These are phyloP conservation scores for Boletus pseudopeckii DNA, from an alignment of 768 basidiomycete species.

Conservation along the genomic window DNA sequence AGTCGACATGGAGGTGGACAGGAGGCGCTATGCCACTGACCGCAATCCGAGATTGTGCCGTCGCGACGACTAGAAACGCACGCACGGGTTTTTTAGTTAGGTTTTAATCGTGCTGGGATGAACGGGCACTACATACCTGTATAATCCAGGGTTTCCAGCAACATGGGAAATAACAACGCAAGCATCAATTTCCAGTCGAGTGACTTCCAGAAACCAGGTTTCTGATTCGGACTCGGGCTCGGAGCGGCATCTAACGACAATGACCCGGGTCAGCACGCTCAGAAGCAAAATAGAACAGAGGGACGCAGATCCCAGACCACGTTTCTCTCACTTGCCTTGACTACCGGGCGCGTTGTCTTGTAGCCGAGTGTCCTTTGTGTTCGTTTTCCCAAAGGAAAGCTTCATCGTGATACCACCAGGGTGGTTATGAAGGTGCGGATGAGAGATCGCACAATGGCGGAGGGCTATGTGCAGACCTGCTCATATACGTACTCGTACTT, in stretches of 20 bases:
- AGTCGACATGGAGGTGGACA: neutral
- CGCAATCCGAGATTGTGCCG: slow-evolving; percentile 50
- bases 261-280: neutral
- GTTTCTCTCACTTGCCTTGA: slow-evolving; percentile 4
- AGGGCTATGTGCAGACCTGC: too few species aligned
- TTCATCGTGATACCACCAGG: slow-evolving; percentile 6
- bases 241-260: slow-evolving; percentile 2
- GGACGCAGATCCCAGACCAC: neutral
- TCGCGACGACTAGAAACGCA: slow-evolving; percentile 42
- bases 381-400: slow-evolving; percentile 4
- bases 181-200: slow-evolving; percentile 30
- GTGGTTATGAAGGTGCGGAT: too few species aligned
- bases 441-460: too few species aligned
- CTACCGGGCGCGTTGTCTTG: neutral
- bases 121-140: slow-evolving; percentile 15
- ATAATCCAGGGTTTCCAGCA: slow-evolving; percentile 37
- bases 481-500: too few species aligned
- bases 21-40: slow-evolving; percentile 24
- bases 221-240: neutral
- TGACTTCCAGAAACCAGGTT: slow-evolving; percentile 25
- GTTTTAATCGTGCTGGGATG: too few species aligned
- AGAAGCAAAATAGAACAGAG: too few species aligned
- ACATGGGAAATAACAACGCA: slow-evolving; percentile 41
- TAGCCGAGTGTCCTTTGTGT: neutral
- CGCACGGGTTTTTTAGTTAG: too few species aligned